These are phyloP conservation scores for Aureobasidium pullulans DNA, from an alignment of 2,329 filamentous ascomycete genomes.

Conservation along the genomic window DNA sequence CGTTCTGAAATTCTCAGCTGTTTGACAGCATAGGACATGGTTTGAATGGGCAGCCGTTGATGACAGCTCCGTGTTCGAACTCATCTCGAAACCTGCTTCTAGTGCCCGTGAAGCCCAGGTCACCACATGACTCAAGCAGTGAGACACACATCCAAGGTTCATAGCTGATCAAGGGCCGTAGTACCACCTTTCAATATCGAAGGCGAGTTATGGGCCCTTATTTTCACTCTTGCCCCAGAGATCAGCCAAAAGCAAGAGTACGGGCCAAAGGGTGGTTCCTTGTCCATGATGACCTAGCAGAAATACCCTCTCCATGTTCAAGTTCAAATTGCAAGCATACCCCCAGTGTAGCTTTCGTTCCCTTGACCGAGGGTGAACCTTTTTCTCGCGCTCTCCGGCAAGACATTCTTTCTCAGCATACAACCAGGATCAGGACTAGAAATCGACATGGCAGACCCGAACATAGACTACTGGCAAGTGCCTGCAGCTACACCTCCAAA, in stretches of 20 bases:
- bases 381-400: neutral
- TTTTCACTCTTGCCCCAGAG: neutral
- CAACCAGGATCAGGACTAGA: neutral
- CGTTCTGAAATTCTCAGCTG: no score
- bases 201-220: neutral
- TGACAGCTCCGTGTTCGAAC: neutral
- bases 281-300: neutral
- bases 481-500: slow-evolving; percentile 1
- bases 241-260: slow-evolving; percentile 4
- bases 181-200: neutral
- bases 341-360: neutral
- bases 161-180: neutral
- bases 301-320: neutral
- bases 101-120: neutral
- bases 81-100: neutral
- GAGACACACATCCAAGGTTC: neutral
- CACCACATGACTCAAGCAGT: slow-evolving; percentile 6
- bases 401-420: neutral
- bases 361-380: neutral
- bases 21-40: neutral
- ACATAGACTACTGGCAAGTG: slow-evolving; percentile 4
- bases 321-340: neutral
- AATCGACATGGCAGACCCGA: neutral
- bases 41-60: neutral
- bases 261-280: neutral